phyloP scores from a whole-genome alignment of 805 yeast genomes.

The Saccharomycopsis sp. region DNA sequence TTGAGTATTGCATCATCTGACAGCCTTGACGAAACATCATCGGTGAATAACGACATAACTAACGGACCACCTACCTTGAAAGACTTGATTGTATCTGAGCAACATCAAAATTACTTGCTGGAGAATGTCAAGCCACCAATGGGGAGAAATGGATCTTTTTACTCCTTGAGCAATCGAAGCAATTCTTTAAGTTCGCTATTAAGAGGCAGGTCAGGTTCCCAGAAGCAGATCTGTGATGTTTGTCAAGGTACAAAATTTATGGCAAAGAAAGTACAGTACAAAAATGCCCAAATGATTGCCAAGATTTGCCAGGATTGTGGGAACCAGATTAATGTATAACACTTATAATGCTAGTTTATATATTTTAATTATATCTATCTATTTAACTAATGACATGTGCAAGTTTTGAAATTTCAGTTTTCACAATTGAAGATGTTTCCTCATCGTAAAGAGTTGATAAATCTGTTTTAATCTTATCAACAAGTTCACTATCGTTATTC shows the following conservation, averaged over 20 bases:
- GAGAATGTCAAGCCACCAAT: slow-evolving; percentile 2
- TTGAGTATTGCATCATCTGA: background rate
- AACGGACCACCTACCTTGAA: too few species aligned
- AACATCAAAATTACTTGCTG: slow-evolving; percentile 1
- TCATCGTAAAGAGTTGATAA: slow-evolving; percentile 24
- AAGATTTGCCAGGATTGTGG: slow-evolving; percentile 19
- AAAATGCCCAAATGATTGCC: background rate
- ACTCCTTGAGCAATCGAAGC: slow-evolving; percentile 11
- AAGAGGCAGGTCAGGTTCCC: background rate
- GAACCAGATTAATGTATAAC: slow-evolving; percentile 4
- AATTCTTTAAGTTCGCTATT: background rate
- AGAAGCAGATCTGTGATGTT: slow-evolving; percentile 11
- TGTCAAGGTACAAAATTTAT: slow-evolving; percentile 17
- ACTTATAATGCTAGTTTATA: too few species aligned
- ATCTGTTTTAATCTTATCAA: slow-evolving; percentile 19
- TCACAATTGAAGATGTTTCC: slow-evolving; percentile 45
- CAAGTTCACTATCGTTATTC: slow-evolving; percentile 24
- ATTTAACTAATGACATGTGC: background rate
- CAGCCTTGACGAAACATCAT: background rate
- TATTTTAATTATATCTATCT: too few species aligned
- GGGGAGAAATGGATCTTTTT: slow-evolving; percentile 6
- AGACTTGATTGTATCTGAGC: background rate
- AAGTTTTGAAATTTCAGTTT: slow-evolving; percentile 28
- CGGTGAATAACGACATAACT: too few species aligned
- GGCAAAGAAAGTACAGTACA: slow-evolving; percentile 11